Percentiles rank a stretch among this genome's conserved stretches.
Evolutionary conservation across 2,329 filamentous ascomycete species (phyloP).

Genomic region (Chaetomium sp.): DNA sequence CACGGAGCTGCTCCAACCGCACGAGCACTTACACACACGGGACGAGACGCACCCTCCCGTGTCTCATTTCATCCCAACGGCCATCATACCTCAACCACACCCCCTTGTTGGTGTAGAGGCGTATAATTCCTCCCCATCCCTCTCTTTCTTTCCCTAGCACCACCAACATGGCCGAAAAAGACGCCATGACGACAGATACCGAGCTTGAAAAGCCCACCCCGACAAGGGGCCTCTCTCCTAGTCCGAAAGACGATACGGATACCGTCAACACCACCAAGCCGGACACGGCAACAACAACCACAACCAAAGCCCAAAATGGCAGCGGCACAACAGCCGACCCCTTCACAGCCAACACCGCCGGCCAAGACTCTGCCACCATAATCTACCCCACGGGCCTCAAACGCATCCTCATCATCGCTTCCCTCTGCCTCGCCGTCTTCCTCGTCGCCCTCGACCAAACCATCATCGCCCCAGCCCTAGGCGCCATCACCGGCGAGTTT

Average conservation of each 20-base stretch:
- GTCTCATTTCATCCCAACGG: no score
- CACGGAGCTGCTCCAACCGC: no score
- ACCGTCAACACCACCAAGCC: background rate
- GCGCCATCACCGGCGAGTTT: constrained; percentile 44
- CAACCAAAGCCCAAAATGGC: background rate
- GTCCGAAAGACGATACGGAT: background rate
- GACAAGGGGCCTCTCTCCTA: background rate
- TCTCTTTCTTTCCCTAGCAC: background rate
- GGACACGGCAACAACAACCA: background rate
- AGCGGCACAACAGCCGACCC: background rate
- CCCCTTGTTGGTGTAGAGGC: no score
- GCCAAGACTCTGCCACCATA: constrained; percentile 14
- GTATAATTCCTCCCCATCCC: background rate
- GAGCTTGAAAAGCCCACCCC: constrained; percentile 11
- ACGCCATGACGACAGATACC: constrained; percentile 18
- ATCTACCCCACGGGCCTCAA: constrained; percentile 36
- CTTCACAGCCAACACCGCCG: constrained; percentile 5
- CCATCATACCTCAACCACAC: no score
- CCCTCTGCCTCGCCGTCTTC: constrained; percentile 42
- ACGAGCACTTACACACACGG: no score
- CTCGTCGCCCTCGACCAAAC: constrained; percentile 47
- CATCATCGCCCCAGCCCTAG: constrained; percentile 46
- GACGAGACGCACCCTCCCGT: no score
- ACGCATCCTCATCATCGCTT: constrained; percentile 36
- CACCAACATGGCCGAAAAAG: constrained; percentile 10